Evolutionary conservation across 306 rosid genomes (phyloP).

Genomic region (barrel medic (Medicago truncatula)): MtrunA17r5.0-ANR NC_053042.1:9492501-9493000

Average conservation of each 20-base stretch:
- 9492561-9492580: conserved; percentile 44
- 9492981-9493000: neutral
- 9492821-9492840: neutral
- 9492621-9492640: neutral
- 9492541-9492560: conserved; percentile 37
- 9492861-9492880: neutral
- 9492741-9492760: neutral
- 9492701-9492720: conserved; percentile 44
- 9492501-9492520: neutral
- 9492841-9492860: neutral
- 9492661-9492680: neutral
- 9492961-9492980: neutral
- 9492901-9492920: neutral
- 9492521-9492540: neutral
- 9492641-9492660: conserved; percentile 39
- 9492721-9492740: conserved; percentile 33
- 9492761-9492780: conserved; percentile 43
- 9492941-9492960: neutral
- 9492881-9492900: neutral
- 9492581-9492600: conserved; percentile 29
- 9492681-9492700: conserved; percentile 29
- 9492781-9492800: neutral
- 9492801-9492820: neutral
- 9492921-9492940: conserved; percentile 13
- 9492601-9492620: conserved; percentile 30